A percentile compares a stretch with the other conserved stretches of the same genome.
These are phyloP conservation scores for Pleurotus djamor DNA, from an alignment of 768 basidiomycete genomes.

Conservation along the genomic window DNA sequence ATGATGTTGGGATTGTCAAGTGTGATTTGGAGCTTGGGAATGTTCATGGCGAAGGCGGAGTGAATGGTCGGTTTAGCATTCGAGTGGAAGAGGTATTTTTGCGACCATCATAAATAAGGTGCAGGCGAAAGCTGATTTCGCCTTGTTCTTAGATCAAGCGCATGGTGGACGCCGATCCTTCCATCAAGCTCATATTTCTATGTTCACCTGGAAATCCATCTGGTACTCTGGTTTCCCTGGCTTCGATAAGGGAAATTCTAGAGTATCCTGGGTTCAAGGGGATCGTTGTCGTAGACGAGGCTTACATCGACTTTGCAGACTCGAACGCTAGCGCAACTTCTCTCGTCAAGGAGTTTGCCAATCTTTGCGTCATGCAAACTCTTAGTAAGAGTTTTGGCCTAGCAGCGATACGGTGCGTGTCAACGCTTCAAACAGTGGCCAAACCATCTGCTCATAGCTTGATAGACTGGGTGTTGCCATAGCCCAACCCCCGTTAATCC, in stretches of 20 bases:
- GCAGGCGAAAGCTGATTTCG: too few relatives aligned
- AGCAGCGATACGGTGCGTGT: constrained; percentile 84
- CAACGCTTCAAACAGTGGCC: not conserved
- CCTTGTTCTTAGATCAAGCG: constrained; percentile 58
- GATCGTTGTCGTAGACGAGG: constrained; percentile 93
- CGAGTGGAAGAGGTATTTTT: constrained; percentile 62
- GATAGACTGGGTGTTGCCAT: constrained; percentile 84
- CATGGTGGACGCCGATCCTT: constrained; percentile 63
- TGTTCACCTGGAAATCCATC: constrained; percentile 99
- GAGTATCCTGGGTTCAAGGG: constrained; percentile 86
- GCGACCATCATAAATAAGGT: too few relatives aligned
- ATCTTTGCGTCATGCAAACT: constrained; percentile 95
- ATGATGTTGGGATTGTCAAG: constrained; percentile 83
- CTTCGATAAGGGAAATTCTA: constrained; percentile 64
- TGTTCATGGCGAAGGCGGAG: constrained; percentile 69
- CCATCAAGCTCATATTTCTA: constrained; percentile 89
- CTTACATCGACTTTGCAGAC: constrained; percentile 92
- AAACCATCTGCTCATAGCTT: not conserved
- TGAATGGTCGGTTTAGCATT: constrained; percentile 69
- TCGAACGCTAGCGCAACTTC: constrained; percentile 59
- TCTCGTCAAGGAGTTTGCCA: constrained; percentile 78
- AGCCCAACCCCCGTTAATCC: constrained; percentile 87
- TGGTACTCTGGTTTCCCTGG: constrained; percentile 78
- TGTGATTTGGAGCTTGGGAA: constrained; percentile 66
- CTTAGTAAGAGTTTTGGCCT: constrained; percentile 95